phyloP scores from a whole-genome alignment of 106 monocot genomes.

The Allium fistulosum region DNA sequence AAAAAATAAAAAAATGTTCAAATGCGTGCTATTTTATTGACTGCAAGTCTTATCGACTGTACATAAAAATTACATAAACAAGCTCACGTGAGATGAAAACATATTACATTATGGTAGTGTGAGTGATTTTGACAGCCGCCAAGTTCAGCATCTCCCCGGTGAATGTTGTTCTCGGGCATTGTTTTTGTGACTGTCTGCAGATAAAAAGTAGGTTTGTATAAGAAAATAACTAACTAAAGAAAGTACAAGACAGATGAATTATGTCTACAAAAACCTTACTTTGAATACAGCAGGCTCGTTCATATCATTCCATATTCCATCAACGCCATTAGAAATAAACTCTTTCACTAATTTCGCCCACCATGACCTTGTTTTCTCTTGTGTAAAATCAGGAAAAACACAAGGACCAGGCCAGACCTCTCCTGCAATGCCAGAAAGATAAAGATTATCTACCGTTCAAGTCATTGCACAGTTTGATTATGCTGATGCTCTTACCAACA shows the following conservation, averaged over 20 bases:
- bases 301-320: constrained; percentile 99
- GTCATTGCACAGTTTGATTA: neutral
- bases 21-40: too few species aligned
- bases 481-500: constrained; percentile 47
- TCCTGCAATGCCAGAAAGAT: constrained; percentile 23
- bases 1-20: too few species aligned
- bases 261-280: constrained; percentile 29
- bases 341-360: constrained; percentile 91
- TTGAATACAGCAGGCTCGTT: constrained; percentile 97
- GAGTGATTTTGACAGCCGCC: constrained; percentile 81
- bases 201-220: constrained; percentile 14
- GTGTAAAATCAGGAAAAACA: constrained; percentile 98
- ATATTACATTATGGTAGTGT: constrained; percentile 90
- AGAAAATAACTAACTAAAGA: constrained; percentile 15
- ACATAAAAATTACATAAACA: too few species aligned
- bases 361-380: constrained; percentile 57
- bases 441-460: neutral
- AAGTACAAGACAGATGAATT: constrained; percentile 2
- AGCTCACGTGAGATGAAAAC: neutral
- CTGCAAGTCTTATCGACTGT: too few species aligned
- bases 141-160: constrained; percentile 76
- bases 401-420: constrained; percentile 96
- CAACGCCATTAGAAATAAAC: constrained; percentile 80
- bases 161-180: constrained; percentile 92
- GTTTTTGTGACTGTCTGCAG: constrained; percentile 89